These are phyloP conservation scores for Raphanus sativus DNA, from an alignment of 345 rosid species.

Conservation along the genomic window DNA sequence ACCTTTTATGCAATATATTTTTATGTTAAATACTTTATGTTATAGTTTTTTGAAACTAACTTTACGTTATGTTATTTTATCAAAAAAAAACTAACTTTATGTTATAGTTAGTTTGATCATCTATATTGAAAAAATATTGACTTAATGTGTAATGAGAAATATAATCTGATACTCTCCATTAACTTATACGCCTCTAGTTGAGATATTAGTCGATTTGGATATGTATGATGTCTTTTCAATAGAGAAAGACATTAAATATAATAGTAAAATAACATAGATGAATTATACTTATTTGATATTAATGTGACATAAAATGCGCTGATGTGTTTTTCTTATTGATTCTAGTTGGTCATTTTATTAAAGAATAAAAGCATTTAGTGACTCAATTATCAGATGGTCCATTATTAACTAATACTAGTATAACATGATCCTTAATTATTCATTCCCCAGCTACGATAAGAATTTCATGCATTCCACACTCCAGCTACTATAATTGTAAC, in stretches of 20 bases:
- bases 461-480: neutral
- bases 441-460: neutral
- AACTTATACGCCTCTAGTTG: neutral
- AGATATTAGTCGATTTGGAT: conserved; percentile 7
- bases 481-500: conserved; percentile 13
- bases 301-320: conserved; percentile 5
- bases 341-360: conserved; percentile 27
- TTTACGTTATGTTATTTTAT: too few species aligned
- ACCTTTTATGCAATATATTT: too few species aligned
- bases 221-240: conserved; percentile 16
- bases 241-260: neutral
- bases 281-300: neutral
- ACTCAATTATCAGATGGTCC: conserved; percentile 8
- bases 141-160: neutral
- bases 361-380: conserved; percentile 21
- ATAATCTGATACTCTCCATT: neutral
- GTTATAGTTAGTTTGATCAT: neutral
- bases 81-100: neutral
- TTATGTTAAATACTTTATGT: neutral
- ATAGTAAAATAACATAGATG: neutral
- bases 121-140: neutral
- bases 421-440: conserved; percentile 2
- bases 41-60: too few species aligned
- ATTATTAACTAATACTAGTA: conserved; percentile 6
- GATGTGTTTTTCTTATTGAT: conserved; percentile 21